A percentile compares a stretch with the other conserved stretches of the same genome.
These are phyloP conservation scores for Phalaenopsis aphrodite DNA, from an alignment of 106 monocot species.

Conservation along the genomic window DNA sequence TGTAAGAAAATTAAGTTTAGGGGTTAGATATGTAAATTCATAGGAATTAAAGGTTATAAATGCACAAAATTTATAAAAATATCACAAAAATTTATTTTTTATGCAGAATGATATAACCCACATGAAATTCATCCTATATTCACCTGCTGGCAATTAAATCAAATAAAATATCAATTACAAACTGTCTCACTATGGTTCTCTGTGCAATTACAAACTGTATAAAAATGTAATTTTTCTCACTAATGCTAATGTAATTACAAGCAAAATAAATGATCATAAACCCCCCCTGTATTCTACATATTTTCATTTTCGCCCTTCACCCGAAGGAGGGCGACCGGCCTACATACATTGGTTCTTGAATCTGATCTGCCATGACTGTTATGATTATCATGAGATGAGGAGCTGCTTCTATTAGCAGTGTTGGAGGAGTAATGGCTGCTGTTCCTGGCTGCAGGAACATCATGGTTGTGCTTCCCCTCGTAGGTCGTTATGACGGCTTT, in stretches of 20 bases:
- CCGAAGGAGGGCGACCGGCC: constrained; percentile 18
- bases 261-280: too few species aligned
- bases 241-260: neutral
- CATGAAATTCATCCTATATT: too few species aligned
- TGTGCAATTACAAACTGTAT: too few species aligned
- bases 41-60: too few species aligned
- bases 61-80: too few species aligned
- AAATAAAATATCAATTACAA: too few species aligned
- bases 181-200: neutral
- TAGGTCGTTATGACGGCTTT: constrained; percentile 78
- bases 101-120: too few species aligned
- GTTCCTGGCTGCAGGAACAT: constrained; percentile 47
- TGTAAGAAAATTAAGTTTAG: too few species aligned
- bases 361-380: constrained; percentile 17
- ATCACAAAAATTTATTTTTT: too few species aligned
- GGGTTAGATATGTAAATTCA: too few species aligned
- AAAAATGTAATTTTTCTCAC: neutral
- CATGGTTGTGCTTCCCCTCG: constrained; percentile 79
- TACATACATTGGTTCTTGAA: constrained; percentile 6
- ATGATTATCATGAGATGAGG: constrained; percentile 13
- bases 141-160: too few species aligned
- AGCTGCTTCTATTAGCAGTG: neutral
- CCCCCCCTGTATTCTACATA: neutral
- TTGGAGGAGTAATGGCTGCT: constrained; percentile 34
- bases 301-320: constrained; percentile 26